Conservation (phyloP, 148 eudicot species). For the Limonium bicolor region DNA sequence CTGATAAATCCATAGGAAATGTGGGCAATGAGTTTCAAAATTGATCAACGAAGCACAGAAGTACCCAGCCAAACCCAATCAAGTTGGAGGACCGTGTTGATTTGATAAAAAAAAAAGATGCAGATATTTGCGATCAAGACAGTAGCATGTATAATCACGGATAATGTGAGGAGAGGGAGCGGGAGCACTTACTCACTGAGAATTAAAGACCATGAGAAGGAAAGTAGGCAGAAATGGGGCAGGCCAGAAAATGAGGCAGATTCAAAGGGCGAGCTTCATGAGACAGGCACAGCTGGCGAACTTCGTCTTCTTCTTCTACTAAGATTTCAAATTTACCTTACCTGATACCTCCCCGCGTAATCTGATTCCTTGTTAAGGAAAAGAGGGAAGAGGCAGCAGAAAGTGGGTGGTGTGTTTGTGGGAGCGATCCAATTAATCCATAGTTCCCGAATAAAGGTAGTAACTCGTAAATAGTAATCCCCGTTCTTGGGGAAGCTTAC, state of each 20-base stretch:
- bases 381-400: not conserved
- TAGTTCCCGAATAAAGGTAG: no score
- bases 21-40: no score
- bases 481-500: no score
- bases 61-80: not conserved
- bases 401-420: no score
- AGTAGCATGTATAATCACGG: not conserved
- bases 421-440: no score
- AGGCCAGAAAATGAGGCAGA: not conserved
- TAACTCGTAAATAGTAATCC: no score
- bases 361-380: constrained; percentile 4
- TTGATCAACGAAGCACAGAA: not conserved
- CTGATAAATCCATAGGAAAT: no score
- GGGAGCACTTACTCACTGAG: no score
- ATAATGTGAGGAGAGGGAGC: not conserved
- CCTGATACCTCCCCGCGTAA: constrained; percentile 1
- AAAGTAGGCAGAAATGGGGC: not conserved
- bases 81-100: not conserved
- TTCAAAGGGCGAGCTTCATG: not conserved
- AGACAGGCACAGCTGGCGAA: not conserved
- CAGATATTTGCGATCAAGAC: not conserved
- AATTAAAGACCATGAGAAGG: not conserved
- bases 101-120: not conserved
- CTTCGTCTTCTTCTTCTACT: constrained; percentile 1
- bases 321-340: not conserved